Percentiles rank a stretch among this genome's conserved stretches.
phyloP scores from a whole-genome alignment of 176 grass and related monocot genomes.

The Canna indica region DNA sequence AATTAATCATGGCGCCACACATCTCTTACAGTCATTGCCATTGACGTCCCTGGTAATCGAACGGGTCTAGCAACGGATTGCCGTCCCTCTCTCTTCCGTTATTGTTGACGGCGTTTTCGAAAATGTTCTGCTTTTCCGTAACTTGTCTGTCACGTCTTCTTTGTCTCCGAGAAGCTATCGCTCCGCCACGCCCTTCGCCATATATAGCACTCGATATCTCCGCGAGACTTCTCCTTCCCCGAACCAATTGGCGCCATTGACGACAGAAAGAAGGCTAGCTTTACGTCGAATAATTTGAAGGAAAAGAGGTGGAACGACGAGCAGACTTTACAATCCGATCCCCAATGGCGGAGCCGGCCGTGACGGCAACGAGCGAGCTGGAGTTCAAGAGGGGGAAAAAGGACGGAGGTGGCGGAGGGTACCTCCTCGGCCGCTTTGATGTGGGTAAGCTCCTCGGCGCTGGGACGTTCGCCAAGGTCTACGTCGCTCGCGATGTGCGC shows the following conservation, averaged over 20 bases:
- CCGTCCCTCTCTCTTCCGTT: background rate
- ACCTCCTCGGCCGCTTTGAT: slow-evolving; percentile 74
- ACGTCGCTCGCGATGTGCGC: slow-evolving; percentile 55
- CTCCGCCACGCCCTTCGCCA: background rate
- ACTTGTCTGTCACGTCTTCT: background rate
- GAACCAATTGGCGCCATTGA: background rate
- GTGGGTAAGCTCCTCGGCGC: slow-evolving; percentile 65
- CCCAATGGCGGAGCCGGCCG: background rate
- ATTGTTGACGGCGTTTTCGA: background rate
- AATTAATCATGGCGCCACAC: too few species aligned
- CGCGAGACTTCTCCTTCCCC: background rate
- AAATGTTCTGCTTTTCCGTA: background rate
- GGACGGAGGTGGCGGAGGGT: slow-evolving; percentile 7
- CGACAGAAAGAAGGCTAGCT: background rate
- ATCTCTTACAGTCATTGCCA: too few species aligned
- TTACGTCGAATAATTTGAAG: background rate
- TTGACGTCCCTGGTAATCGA: too few species aligned
- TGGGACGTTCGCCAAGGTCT: slow-evolving; percentile 92
- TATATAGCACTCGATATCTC: background rate
- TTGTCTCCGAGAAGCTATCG: background rate
- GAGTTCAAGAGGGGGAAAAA: background rate
- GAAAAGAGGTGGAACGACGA: background rate
- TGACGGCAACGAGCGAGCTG: background rate
- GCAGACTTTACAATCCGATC: background rate
- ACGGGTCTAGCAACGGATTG: too few species aligned